Conservation (phyloP, 2,329 filamentous ascomycete species). For the Fusarium piperis region DNA sequence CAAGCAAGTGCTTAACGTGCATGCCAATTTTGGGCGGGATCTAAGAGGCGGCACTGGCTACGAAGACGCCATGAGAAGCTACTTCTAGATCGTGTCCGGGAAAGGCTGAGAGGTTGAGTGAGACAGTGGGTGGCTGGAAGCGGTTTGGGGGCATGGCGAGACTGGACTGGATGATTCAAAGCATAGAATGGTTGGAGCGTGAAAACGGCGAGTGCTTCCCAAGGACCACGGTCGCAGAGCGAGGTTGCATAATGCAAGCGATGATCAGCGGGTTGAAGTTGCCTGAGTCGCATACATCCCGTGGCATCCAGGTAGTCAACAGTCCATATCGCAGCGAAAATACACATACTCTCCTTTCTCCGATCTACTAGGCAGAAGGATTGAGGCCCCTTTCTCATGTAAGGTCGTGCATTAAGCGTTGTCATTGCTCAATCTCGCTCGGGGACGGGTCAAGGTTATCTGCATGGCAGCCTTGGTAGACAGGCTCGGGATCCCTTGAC, state of each 20-base stretch:
- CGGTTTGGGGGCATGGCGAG: background rate
- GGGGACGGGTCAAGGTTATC: slow-evolving; percentile 17
- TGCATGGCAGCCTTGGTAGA: background rate
- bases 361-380: no score
- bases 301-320: background rate
- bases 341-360: background rate
- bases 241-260: background rate
- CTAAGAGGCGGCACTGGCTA: slow-evolving; percentile 84
- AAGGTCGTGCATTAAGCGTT: background rate
- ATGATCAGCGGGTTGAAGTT: background rate
- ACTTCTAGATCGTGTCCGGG: slow-evolving; percentile 58
- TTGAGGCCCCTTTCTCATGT: slow-evolving; percentile 4
- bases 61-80: slow-evolving; percentile 85
- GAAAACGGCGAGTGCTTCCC: background rate
- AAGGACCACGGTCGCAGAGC: background rate
- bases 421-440: slow-evolving; percentile 26
- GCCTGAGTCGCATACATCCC: background rate
- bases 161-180: background rate
- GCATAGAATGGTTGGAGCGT: background rate
- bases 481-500: background rate
- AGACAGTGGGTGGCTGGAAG: slow-evolving; percentile 1
- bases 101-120: background rate
- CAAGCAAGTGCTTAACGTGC: slow-evolving; percentile 83
- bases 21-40: slow-evolving; percentile 84
- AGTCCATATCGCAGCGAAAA: background rate